Conservation (phyloP, 495 filamentous ascomycete species). For the Daldinia grandis region DNA sequence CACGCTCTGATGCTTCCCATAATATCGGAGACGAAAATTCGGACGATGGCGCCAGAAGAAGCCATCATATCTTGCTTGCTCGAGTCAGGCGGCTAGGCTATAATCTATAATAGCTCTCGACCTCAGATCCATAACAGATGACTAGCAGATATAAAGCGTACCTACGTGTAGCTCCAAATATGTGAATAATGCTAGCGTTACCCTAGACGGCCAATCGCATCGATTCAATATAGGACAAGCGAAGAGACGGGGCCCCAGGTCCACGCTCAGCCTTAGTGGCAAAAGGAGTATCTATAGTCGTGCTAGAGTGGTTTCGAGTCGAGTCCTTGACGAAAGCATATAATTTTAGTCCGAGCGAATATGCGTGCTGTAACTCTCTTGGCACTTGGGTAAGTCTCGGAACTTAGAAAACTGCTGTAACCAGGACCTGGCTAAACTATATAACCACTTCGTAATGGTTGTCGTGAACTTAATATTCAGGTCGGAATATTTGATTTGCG, state of each 20-base stretch:
- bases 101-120: conserved; percentile 1
- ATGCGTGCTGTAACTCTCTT: not conserved
- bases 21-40: conserved; percentile 16
- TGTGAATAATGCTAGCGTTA: conserved; percentile 37
- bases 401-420: conserved; percentile 14
- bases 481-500: conserved; percentile 12
- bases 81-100: conserved; percentile 18
- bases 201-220: conserved; percentile 20
- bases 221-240: not conserved
- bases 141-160: conserved; percentile 1
- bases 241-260: conserved; percentile 8
- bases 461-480: conserved; percentile 17
- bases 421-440: conserved; percentile 12
- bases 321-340: not conserved
- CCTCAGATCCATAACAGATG: not conserved
- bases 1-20: not conserved
- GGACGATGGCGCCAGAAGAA: not conserved
- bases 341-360: not conserved
- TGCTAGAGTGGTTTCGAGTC: not conserved
- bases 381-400: not conserved
- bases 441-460: conserved; percentile 7
- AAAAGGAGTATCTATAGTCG: not conserved
- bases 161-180: conserved; percentile 8
- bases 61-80: not conserved
- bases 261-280: conserved; percentile 4